Percentiles rank a stretch among this genome's conserved stretches.
These are phyloP conservation scores for Xylariomycetidae sp. DNA, from an alignment of 2,329 filamentous ascomycete species.

Conservation along the genomic window DNA sequence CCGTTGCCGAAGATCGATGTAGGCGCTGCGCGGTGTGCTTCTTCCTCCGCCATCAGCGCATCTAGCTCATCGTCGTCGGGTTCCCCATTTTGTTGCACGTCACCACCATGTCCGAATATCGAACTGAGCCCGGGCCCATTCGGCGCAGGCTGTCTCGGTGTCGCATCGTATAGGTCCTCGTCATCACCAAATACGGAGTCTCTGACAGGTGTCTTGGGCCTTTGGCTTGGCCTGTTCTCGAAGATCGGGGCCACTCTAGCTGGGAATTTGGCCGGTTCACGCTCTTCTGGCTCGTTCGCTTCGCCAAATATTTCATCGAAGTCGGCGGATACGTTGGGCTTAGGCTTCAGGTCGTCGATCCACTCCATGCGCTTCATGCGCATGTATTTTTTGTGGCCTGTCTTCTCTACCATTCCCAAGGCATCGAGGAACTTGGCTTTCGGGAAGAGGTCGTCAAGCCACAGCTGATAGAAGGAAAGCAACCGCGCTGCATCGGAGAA, in stretches of 20 bases:
- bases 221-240: constrained; percentile 22
- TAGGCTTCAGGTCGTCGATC: constrained; percentile 71
- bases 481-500: constrained; percentile 79
- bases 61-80: constrained; percentile 40
- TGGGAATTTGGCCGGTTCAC: constrained; percentile 24
- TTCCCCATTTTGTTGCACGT: constrained; percentile 9
- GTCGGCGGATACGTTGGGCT: constrained; percentile 23
- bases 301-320: constrained; percentile 25
- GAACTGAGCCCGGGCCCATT: constrained; percentile 15
- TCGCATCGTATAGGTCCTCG: constrained; percentile 52
- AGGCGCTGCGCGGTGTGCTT: constrained; percentile 20
- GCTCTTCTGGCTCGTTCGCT: constrained; percentile 19
- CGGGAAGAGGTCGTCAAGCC: constrained; percentile 94
- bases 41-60: constrained; percentile 46
- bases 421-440: constrained; percentile 92
- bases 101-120: constrained; percentile 18
- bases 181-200: constrained; percentile 36
- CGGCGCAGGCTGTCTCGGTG: constrained; percentile 30
- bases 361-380: constrained; percentile 70
- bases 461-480: constrained; percentile 87
- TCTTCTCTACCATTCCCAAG: constrained; percentile 83
- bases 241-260: constrained; percentile 33
- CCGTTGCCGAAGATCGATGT: constrained; percentile 15
- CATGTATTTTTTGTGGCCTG: constrained; percentile 78
- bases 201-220: constrained; percentile 26